phyloP scores from a whole-genome alignment of 345 rosid species.

The Eucalyptus globulus region DNA sequence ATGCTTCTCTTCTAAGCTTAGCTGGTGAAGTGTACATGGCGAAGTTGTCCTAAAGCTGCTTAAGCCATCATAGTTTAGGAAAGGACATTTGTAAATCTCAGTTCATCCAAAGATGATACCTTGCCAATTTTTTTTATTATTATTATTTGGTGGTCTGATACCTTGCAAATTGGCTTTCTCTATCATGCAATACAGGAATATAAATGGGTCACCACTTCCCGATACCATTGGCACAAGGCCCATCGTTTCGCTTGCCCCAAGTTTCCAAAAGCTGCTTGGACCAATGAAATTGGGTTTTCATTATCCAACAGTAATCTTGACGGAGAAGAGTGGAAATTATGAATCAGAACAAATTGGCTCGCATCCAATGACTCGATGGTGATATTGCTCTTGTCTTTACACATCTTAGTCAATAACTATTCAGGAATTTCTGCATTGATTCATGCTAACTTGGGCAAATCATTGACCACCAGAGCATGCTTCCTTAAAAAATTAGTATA shows the following conservation, averaged over 20 bases:
- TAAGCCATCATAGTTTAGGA: not conserved
- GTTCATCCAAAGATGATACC: not conserved
- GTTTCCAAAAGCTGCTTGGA: not conserved
- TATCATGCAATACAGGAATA: not conserved
- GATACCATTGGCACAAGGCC: not conserved
- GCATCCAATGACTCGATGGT: not conserved
- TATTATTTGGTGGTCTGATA: not conserved
- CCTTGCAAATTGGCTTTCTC: not conserved
- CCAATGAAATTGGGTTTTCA: not conserved
- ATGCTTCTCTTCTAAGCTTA: not conserved
- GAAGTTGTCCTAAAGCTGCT: not conserved
- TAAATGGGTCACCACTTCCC: not conserved
- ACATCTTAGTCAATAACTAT: not conserved
- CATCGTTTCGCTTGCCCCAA: not conserved
- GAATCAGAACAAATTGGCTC: not conserved
- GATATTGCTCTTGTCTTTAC: not conserved
- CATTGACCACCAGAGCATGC: not conserved
- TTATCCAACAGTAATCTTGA: not conserved
- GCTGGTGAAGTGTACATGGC: not conserved
- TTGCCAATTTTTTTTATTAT: not conserved
- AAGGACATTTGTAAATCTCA: not conserved
- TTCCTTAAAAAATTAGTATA: not conserved
- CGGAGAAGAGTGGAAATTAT: not conserved
- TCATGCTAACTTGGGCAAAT: not conserved
- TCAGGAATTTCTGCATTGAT: not conserved